Evolutionary conservation across 441 rosid genomes (phyloP).

Genomic region (Kokia cookei): DNA sequence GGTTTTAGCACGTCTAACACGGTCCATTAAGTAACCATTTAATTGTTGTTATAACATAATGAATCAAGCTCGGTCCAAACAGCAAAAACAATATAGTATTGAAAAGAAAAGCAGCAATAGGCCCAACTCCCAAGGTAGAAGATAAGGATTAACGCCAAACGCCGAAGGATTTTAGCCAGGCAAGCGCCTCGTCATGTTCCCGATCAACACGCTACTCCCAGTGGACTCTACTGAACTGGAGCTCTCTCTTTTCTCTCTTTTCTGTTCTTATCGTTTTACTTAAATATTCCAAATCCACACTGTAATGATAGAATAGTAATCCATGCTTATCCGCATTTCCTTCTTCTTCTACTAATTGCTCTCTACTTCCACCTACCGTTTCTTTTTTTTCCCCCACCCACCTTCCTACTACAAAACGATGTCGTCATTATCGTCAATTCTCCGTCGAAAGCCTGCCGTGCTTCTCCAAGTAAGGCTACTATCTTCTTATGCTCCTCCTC

Average conservation of each 20-base stretch:
- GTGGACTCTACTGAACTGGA: neutral
- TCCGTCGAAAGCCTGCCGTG: conserved; percentile 38
- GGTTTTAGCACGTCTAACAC: too few species aligned
- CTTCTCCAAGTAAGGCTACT: conserved; percentile 20
- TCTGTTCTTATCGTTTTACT: neutral
- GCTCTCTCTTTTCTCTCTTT: neutral
- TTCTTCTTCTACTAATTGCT: neutral
- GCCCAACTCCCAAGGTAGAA: conserved; percentile 4
- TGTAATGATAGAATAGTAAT: neutral
- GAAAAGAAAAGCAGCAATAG: neutral
- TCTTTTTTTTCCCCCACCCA: neutral
- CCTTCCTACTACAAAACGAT: conserved; percentile 16
- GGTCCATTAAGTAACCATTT: neutral
- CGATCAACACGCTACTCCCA: conserved; percentile 5
- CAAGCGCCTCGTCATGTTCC: conserved; percentile 19
- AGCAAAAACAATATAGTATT: neutral
- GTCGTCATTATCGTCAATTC: conserved; percentile 46
- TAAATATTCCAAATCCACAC: neutral
- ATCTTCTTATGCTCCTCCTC: conserved; percentile 14
- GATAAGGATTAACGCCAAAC: neutral
- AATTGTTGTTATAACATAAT: neutral
- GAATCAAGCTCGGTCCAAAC: neutral
- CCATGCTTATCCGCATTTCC: neutral
- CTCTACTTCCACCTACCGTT: neutral
- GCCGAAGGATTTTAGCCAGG: conserved; percentile 11